phyloP scores from a whole-genome alignment of 805 yeast species.

The Starmerella stigmatis region DNA sequence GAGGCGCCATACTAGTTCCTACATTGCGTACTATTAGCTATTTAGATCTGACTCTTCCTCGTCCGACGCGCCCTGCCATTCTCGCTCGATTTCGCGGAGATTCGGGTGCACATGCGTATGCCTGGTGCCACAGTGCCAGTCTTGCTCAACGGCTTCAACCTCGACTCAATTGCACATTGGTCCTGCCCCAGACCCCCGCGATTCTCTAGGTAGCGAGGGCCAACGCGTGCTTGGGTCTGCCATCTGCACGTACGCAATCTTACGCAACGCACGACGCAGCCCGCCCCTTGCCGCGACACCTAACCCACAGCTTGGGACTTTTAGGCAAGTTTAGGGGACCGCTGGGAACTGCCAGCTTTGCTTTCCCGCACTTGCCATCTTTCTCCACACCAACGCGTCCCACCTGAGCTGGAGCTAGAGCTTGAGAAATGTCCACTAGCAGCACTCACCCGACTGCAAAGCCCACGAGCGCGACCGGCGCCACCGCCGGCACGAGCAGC shows the following conservation, averaged over 20 bases:
- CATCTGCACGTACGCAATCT: slow-evolving; percentile 6
- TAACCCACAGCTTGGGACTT: not conserved
- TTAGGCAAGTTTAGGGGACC: slow-evolving; percentile 1
- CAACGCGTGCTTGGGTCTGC: not conserved
- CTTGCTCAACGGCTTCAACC: too few species aligned
- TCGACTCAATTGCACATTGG: too few species aligned
- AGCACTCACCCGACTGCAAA: slow-evolving; percentile 4
- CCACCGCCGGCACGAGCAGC: slow-evolving; percentile 1
- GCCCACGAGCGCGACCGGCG: slow-evolving; percentile 5
- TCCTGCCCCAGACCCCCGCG: too few species aligned
- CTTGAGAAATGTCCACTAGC: not conserved
- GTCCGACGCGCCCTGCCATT: too few species aligned
- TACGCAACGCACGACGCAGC: slow-evolving; percentile 1
- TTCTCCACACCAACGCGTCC: not conserved
- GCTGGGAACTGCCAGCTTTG: not conserved
- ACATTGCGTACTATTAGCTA: too few species aligned
- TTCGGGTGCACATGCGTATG: too few species aligned
- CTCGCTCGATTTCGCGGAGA: too few species aligned
- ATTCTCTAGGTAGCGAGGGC: not conserved
- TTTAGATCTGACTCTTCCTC: too few species aligned
- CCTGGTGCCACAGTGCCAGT: too few species aligned
- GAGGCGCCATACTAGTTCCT: too few species aligned
- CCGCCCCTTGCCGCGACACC: not conserved
- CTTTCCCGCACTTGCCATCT: slow-evolving; percentile 1
- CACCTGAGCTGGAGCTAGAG: not conserved